phyloP scores from a whole-genome alignment of 768 basidiomycete genomes.

The Cyclocybe cylindracea region DNA sequence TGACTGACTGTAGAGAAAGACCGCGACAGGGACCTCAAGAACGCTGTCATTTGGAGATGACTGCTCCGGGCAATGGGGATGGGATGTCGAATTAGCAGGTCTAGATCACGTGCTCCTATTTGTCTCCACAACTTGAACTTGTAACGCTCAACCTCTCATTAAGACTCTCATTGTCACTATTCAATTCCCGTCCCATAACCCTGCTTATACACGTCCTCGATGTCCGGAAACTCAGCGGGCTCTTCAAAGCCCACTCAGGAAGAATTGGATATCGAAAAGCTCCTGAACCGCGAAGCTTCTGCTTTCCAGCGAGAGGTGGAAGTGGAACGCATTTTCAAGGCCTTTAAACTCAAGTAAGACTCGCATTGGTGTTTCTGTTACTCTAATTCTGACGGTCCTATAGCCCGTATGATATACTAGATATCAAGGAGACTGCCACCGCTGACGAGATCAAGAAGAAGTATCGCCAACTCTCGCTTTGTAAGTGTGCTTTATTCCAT shows the following conservation, averaged over 20 bases:
- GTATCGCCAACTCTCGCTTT: slow-evolving; percentile 82
- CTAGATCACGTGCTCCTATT: too few species aligned
- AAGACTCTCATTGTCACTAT: too few species aligned
- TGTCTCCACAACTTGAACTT: too few species aligned
- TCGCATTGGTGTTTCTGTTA: not conserved
- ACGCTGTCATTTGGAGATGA: too few species aligned
- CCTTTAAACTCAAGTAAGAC: slow-evolving; percentile 94
- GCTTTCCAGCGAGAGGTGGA: slow-evolving; percentile 87
- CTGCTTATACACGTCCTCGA: not conserved
- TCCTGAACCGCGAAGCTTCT: slow-evolving; percentile 77
- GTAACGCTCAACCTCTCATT: too few species aligned
- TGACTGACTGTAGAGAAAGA: slow-evolving; percentile 11
- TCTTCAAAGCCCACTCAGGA: slow-evolving; percentile 21
- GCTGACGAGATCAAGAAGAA: slow-evolving; percentile 88
- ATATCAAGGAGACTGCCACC: slow-evolving; percentile 69
- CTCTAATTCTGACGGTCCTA: slow-evolving; percentile 1
- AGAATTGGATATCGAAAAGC: slow-evolving; percentile 73
- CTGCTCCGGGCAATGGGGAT: too few species aligned
- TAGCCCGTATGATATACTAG: slow-evolving; percentile 93
- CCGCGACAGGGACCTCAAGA: too few species aligned
- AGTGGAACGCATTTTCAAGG: slow-evolving; percentile 87
- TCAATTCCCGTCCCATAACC: too few species aligned
- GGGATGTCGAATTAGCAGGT: too few species aligned
- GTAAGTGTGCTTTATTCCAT: slow-evolving; percentile 43
- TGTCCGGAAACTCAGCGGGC: slow-evolving; percentile 12